These are phyloP conservation scores for Boletus rubroflammeus DNA, from an alignment of 768 basidiomycete genomes.

Conservation along the genomic window DNA sequence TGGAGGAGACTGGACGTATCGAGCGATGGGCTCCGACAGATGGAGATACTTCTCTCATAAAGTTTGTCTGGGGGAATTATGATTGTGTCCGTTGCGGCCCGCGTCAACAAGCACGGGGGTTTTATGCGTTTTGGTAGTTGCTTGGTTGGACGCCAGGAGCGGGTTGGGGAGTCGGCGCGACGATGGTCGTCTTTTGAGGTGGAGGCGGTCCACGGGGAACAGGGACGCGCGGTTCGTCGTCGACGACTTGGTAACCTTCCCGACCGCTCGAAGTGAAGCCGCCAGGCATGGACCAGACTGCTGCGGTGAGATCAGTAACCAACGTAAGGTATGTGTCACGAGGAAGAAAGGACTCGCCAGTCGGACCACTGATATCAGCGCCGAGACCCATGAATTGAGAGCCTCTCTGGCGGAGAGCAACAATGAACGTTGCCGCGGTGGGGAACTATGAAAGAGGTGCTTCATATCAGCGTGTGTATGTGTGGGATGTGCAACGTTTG, in stretches of 20 bases:
- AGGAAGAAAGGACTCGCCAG: slow-evolving; percentile 39
- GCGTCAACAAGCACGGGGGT: no score
- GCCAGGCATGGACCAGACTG: slow-evolving; percentile 80
- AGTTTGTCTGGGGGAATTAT: neutral
- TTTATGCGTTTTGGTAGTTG: slow-evolving; percentile 26
- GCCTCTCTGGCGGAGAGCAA: slow-evolving; percentile 56
- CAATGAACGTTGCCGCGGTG: slow-evolving; percentile 49
- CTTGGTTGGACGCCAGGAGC: slow-evolving; percentile 19
- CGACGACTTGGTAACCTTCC: slow-evolving; percentile 62
- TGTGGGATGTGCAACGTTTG: neutral
- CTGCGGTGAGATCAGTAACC: neutral
- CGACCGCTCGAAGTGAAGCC: slow-evolving; percentile 53
- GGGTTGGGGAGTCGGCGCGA: slow-evolving; percentile 10
- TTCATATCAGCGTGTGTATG: neutral
- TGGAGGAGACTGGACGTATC: neutral
- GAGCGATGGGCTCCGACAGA: neutral
- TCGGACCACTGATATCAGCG: slow-evolving; percentile 52
- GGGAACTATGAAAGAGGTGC: slow-evolving; percentile 44
- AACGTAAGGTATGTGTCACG: neutral
- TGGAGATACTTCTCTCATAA: neutral
- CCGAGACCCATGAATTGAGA: slow-evolving; percentile 50
- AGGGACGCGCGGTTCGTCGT: slow-evolving; percentile 37
- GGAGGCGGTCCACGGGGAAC: slow-evolving; percentile 15
- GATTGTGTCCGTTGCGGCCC: neutral
- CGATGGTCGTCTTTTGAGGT: slow-evolving; percentile 11